Conservation (phyloP, 495 filamentous ascomycete genomes). For the Evansstolkia leycettana region DNA sequence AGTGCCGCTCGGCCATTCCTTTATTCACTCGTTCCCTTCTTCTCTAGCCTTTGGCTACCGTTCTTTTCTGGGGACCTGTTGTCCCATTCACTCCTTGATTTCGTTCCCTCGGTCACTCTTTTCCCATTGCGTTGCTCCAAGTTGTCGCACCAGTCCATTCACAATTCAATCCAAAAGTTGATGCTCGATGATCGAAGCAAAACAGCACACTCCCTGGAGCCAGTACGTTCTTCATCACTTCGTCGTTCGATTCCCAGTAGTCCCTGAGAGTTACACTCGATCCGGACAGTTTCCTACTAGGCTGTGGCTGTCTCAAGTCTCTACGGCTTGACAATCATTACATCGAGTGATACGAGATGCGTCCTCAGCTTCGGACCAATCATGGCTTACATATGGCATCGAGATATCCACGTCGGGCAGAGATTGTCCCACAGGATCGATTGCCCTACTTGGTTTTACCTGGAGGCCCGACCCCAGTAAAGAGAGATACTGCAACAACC, state of each 20-base stretch:
- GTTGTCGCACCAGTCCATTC: too few relatives aligned
- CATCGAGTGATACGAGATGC: too few relatives aligned
- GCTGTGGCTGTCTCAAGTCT: too few relatives aligned
- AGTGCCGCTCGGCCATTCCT: not conserved
- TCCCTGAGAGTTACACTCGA: too few relatives aligned
- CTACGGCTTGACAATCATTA: too few relatives aligned
- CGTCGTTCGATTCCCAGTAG: too few relatives aligned
- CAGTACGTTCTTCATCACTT: too few relatives aligned
- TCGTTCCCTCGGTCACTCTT: constrained; percentile 3
- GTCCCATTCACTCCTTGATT: constrained; percentile 22
- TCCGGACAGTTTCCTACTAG: too few relatives aligned
- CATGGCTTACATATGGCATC: constrained; percentile 17
- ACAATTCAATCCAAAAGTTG: too few relatives aligned
- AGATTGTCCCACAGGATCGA: constrained; percentile 16
- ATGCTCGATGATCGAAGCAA: too few relatives aligned
- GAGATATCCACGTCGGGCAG: constrained; percentile 14
- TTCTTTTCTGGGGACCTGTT: constrained; percentile 16
- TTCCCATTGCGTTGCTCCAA: not conserved
- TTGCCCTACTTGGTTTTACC: constrained; percentile 13
- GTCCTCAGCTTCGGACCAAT: constrained; percentile 2
- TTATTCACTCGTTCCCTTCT: not conserved
- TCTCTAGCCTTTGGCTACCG: constrained; percentile 16
- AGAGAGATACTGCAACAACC: constrained; percentile 6
- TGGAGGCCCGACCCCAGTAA: constrained; percentile 15
- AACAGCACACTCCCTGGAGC: too few relatives aligned